These are phyloP conservation scores for Pseudogymnoascus sp. DNA, from an alignment of 2,329 filamentous ascomycete species.

Conservation along the genomic window DNA sequence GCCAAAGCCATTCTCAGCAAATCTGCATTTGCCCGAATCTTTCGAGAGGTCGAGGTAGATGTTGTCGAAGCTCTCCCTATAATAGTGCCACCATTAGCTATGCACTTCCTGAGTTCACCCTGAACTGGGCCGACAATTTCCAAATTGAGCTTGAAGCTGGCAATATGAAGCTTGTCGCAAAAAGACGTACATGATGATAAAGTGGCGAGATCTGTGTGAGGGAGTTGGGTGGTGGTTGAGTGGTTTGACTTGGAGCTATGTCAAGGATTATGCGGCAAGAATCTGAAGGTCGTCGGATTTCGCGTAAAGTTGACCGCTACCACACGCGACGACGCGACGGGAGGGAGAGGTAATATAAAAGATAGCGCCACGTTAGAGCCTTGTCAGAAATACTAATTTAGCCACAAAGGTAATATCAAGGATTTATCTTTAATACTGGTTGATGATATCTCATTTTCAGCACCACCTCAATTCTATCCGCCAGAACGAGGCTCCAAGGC, in stretches of 20 bases:
- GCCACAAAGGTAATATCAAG: not conserved
- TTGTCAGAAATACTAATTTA: not conserved
- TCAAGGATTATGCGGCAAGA: slow-evolving; percentile 12
- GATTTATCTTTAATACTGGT: too few relatives aligned
- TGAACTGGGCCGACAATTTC: not conserved
- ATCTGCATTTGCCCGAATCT: slow-evolving; percentile 85
- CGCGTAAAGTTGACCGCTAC: slow-evolving; percentile 11
- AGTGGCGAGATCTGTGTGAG: not conserved
- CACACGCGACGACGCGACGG: slow-evolving; percentile 10
- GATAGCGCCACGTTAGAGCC: not conserved
- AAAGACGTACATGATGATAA: slow-evolving; percentile 2
- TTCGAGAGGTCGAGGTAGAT: slow-evolving; percentile 95
- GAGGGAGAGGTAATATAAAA: not conserved
- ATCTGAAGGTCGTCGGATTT: slow-evolving; percentile 6
- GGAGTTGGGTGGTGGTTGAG: slow-evolving; percentile 8
- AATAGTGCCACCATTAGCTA: not conserved
- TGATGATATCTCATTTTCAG: too few relatives aligned
- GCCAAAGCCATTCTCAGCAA: slow-evolving; percentile 88
- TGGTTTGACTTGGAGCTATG: not conserved
- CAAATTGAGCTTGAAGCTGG: slow-evolving; percentile 1
- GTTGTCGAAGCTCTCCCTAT: slow-evolving; percentile 87
- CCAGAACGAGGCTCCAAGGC: too few relatives aligned
- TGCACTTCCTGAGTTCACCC: not conserved
- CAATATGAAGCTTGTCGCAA: slow-evolving; percentile 5
- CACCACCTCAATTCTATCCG: too few relatives aligned